Conservation (phyloP, 495 filamentous ascomycete genomes). For the Tuber microsphaerosporum region DNA sequence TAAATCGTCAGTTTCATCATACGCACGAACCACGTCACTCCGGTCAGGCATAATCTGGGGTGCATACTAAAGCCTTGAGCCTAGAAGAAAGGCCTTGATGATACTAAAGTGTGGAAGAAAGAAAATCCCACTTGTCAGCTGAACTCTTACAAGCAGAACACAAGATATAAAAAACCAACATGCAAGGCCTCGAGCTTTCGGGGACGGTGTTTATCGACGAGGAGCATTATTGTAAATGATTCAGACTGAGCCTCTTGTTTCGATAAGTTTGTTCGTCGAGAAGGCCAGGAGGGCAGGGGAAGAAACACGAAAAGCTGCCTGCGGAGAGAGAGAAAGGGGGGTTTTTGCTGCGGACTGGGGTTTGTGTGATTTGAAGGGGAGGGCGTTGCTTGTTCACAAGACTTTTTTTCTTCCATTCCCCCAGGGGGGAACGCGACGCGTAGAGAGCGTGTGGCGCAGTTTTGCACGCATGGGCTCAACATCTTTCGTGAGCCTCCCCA, state of each 20-base stretch:
- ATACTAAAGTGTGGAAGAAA: conserved; percentile 23
- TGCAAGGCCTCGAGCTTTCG: conserved; percentile 78
- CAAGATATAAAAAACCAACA: conserved; percentile 22
- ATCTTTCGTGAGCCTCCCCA: not conserved
- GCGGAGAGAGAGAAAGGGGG: not conserved
- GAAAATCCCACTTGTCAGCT: conserved; percentile 8
- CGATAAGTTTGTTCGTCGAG: not conserved
- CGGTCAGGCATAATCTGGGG: not conserved
- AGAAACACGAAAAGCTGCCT: not conserved
- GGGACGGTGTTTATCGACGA: conserved; percentile 94
- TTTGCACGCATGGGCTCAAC: not conserved
- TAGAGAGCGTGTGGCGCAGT: conserved; percentile 10
- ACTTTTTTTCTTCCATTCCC: not conserved
- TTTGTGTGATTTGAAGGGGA: not conserved
- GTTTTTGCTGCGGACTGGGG: conserved; percentile 2
- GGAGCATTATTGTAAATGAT: conserved; percentile 47
- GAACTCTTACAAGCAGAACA: conserved; percentile 2
- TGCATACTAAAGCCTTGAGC: conserved; percentile 72
- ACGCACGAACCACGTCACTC: not conserved
- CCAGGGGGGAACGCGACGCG: conserved; percentile 11
- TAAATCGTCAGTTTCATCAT: conserved; percentile 11
- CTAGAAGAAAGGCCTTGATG: conserved; percentile 82
- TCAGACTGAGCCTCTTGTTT: conserved; percentile 8
- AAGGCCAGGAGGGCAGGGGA: no score
- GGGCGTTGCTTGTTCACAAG: conserved; percentile 9